Conservation (phyloP, 345 rosid species). For the Salix exigua region DNA sequence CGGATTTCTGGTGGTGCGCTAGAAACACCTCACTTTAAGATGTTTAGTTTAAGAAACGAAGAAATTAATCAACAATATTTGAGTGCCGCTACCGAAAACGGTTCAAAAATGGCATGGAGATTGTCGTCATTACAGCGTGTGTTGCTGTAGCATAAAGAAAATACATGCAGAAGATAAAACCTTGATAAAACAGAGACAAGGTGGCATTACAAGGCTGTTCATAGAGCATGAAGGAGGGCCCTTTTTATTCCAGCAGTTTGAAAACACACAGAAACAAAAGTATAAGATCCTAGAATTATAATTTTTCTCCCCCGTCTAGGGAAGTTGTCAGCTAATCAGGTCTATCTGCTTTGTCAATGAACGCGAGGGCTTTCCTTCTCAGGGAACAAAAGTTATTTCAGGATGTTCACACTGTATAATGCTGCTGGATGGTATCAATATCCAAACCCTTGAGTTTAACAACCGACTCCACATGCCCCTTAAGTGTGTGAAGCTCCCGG, state of each 20-base stretch:
- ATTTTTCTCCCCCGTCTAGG: constrained; percentile 4
- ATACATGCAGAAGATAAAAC: neutral
- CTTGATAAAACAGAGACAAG: neutral
- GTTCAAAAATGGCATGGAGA: no score
- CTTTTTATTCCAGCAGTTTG: constrained; percentile 1
- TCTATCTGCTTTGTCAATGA: neutral
- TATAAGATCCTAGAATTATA: neutral
- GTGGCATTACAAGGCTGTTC: constrained; percentile 10
- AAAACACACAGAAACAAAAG: neutral
- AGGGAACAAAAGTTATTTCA: neutral
- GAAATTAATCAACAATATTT: no score
- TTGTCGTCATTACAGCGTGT: neutral
- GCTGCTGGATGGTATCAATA: constrained; percentile 29
- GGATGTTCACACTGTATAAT: constrained; percentile 16
- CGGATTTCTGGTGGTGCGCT: no score
- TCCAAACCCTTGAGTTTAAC: constrained; percentile 30
- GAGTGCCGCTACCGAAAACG: no score
- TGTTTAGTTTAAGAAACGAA: no score
- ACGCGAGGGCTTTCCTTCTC: neutral
- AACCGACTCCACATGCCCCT: constrained; percentile 27
- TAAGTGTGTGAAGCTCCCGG: constrained; percentile 27
- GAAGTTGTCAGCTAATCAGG: neutral
- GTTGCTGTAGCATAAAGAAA: neutral
- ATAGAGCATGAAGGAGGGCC: neutral
- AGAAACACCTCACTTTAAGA: no score